A percentile compares a stretch with the other conserved stretches of the same genome.
Evolutionary conservation across 1,284 basidiomycete genomes (phyloP).

Genomic region (Heliocybe sulcata): DNA sequence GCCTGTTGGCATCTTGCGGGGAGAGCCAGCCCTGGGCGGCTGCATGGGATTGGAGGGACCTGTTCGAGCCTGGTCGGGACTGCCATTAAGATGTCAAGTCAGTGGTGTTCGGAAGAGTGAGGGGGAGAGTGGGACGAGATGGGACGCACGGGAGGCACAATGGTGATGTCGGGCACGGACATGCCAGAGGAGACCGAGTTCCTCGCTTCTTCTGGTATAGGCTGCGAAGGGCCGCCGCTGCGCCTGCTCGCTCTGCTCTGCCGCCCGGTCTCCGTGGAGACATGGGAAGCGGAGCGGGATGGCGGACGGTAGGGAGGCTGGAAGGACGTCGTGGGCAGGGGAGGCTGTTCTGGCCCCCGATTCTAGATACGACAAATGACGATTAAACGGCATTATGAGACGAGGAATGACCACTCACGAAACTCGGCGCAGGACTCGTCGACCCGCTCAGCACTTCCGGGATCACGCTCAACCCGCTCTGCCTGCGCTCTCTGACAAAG

Average conservation of each 20-base stretch:
- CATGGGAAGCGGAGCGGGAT: background rate
- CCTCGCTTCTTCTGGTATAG: background rate
- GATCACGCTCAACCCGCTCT: slow-evolving; percentile 1
- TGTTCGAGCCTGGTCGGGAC: background rate
- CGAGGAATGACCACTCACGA: background rate
- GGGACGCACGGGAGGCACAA: background rate
- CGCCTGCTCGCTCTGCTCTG: background rate
- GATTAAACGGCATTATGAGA: background rate
- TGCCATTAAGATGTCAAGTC: background rate
- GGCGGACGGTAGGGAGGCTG: background rate
- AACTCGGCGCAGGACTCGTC: background rate
- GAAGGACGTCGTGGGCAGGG: background rate
- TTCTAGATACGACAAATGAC: background rate
- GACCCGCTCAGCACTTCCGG: background rate
- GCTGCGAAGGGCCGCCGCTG: background rate
- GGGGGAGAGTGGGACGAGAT: background rate
- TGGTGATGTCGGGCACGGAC: background rate
- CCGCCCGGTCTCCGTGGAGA: background rate
- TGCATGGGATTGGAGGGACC: background rate
- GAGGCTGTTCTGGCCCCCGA: background rate
- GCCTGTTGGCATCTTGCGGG: background rate
- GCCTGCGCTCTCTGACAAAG: background rate
- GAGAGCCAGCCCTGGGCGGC: background rate
- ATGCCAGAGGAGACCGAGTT: background rate
- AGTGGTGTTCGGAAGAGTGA: background rate